Base-by-base conservation (phyloP, 129 eudicot species). In the Calendula officinalis region DNA sequence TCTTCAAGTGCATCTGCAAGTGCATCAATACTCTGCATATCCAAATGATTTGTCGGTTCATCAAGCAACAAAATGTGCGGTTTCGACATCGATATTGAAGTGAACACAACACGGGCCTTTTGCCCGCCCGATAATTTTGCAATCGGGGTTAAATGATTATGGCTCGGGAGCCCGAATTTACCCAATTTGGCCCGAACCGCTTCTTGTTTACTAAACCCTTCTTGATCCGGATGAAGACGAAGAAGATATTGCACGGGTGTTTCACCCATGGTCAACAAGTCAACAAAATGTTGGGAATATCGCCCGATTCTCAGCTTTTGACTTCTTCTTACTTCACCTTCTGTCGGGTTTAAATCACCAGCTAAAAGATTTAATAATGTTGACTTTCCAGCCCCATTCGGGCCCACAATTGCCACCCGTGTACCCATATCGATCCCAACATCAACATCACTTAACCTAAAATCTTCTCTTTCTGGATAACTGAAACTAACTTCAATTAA, bases 31-130 rank as follows among this genome's bases (percentile, higher is more conserved):
- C 96, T 88, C 69, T 88, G 84, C 96, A 89, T 89, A 60, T 89
- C 96, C 82, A 89, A 76, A 79, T 89, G 96, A 76, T 89, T 89
- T 0, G 96, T 85, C n/a, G 96, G 96, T 71, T 89, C 96, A 74
- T 89, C 96, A 41, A 89, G 62, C 17, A 89, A 68, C 38, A 89
- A 40, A 62, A 89, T 85, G 46, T 89, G 96, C 0, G 94, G 96
- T 58, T 70, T 89, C 8, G 96, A 85, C 96, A 89, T 89, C 51
- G 96, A 78, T n/a, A 89, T 89, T 8, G 94, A 89, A 46, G 96
- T 82, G 54, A 89, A 85, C n/a, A 89, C 90, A 12, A 85, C 96
- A 4, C 96, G 65, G 2, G 96, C 61, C 49, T 85, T 89, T 54
- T 89, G 94, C 15, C 96, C 96, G 17, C 96, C 96, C 0, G 96